phyloP scores from a whole-genome alignment of 2,329 filamentous ascomycete genomes.

The Alternaria atra region DNA sequence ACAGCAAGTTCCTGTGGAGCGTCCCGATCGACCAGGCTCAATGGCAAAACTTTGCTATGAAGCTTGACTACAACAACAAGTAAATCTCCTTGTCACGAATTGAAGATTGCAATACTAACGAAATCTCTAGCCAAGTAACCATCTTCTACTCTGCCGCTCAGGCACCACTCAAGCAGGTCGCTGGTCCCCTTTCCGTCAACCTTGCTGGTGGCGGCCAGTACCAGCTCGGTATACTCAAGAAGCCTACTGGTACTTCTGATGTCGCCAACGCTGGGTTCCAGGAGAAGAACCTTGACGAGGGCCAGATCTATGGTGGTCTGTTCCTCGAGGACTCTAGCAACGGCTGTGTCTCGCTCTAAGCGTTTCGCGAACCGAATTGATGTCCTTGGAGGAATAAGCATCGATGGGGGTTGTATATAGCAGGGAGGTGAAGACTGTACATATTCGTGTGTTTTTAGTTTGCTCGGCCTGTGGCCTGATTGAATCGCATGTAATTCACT shows the following conservation, averaged over 20 bases:
- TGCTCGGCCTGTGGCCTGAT: not conserved
- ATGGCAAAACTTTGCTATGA: constrained; percentile 71
- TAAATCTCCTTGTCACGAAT: constrained; percentile 39
- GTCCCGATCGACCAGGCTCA: constrained; percentile 60
- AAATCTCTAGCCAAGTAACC: constrained; percentile 59
- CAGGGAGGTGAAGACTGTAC: not conserved
- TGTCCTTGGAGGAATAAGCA: no score
- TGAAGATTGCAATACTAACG: not conserved
- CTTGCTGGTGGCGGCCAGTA: constrained; percentile 67
- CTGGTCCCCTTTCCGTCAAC: constrained; percentile 59
- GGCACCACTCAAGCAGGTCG: constrained; percentile 59
- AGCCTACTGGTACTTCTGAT: constrained; percentile 59
- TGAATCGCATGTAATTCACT: not conserved
- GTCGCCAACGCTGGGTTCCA: constrained; percentile 52
- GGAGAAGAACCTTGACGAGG: constrained; percentile 46
- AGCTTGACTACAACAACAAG: constrained; percentile 66
- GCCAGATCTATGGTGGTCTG: constrained; percentile 51
- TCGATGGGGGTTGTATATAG: not conserved
- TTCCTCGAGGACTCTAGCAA: constrained; percentile 51
- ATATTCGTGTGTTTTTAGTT: not conserved
- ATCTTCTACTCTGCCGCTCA: constrained; percentile 65
- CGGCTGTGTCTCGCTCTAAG: constrained; percentile 45
- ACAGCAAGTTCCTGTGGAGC: constrained; percentile 56
- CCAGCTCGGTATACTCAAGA: constrained; percentile 71
- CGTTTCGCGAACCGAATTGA: not conserved